Evolutionary conservation across 345 rosid genomes (phyloP), one percentile per base, ranked within the genome.

Genomic region (Pistacia vera): DNA sequence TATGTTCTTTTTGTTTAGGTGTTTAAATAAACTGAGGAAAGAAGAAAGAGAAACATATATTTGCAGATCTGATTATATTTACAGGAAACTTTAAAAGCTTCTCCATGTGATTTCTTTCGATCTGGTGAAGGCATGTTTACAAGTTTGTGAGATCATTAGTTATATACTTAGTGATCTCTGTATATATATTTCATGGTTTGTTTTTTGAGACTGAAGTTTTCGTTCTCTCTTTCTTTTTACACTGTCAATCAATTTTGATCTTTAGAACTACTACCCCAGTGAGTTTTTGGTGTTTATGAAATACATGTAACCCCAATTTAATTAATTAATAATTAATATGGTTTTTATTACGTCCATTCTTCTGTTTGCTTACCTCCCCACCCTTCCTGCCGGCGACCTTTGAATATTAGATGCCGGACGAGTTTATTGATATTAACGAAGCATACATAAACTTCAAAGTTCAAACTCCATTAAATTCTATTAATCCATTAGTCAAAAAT

Each of bases 61-160:
- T 4, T 60, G 67, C 35, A 72, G 75, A 72, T 72, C 75, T 60
- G 66, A 44, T 60, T 49, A 4, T n/a, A 11, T 16, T 46, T 25
- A 8, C 56, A 14, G 8, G 20, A 13, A 59, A 59, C 16, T 25
- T 72, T 36, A 71, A 41, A 12, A 38, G 30, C n/a, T 54, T 41
- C 12, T 71, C 20, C 41, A n/a, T 28, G 57, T 22, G 28, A 5
- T 41, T 41, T 51, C 18, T n/a, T 44, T 66, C 22, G 13, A 44
- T 20, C 63, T 60, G 30, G 28, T 25, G 13, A n/a, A 66, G 17
- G 20, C 16, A 16, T 52, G 22, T 68, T 13, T 54, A 54, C 20
- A 35, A 33, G 46, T 5, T 30, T 62, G 14, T 13, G n/a, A 62
- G 3, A 30, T 30, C 13, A 62, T 18, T 13, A 4, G n/a, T 38